Evolutionary conservation across 352 stramenopile genomes (phyloP).

Genomic region (Globisporangium lucens): DNA sequence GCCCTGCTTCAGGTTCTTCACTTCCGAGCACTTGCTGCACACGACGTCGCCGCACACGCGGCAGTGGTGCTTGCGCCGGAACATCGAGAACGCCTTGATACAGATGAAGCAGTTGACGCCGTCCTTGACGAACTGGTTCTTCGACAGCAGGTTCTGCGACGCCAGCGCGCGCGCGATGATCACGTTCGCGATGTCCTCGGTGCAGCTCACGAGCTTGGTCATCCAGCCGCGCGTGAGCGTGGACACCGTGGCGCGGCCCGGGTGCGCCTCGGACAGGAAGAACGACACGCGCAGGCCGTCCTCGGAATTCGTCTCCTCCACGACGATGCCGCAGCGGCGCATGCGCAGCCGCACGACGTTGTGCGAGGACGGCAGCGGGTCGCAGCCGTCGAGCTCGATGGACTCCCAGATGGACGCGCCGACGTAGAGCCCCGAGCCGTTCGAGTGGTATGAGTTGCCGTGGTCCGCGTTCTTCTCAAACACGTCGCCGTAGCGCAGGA

Average conservation of each 20-base stretch:
- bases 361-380: conserved; percentile 62
- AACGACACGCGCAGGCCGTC: conserved; percentile 65
- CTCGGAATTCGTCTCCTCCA: conserved; percentile 66
- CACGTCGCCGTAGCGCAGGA: conserved; percentile 73
- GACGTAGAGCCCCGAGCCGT: conserved; percentile 63
- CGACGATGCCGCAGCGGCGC: conserved; percentile 76
- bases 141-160: conserved; percentile 60
- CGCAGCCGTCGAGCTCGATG: conserved; percentile 77
- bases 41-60: conserved; percentile 82
- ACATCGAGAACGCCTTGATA: conserved; percentile 65
- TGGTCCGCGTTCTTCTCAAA: conserved; percentile 75
- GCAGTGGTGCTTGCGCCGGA: conserved; percentile 85
- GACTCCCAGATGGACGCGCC: conserved; percentile 83
- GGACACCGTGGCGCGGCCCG: conserved; percentile 61
- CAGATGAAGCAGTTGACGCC: conserved; percentile 72
- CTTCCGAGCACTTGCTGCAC: conserved; percentile 81
- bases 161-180: conserved; percentile 64
- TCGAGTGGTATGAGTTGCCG: conserved; percentile 48
- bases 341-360: conserved; percentile 80
- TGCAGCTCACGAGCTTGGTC: conserved; percentile 79
- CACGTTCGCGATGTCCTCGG: conserved; percentile 57
- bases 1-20: conserved; percentile 67
- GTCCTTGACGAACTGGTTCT: conserved; percentile 79
- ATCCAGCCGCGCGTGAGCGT: conserved; percentile 79
- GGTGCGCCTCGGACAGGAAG: conserved; percentile 73